A percentile compares a stretch with the other conserved stretches of the same genome.
phyloP scores from a whole-genome alignment of 345 rosid genomes.

The Gossypium ekmanianum region DNA sequence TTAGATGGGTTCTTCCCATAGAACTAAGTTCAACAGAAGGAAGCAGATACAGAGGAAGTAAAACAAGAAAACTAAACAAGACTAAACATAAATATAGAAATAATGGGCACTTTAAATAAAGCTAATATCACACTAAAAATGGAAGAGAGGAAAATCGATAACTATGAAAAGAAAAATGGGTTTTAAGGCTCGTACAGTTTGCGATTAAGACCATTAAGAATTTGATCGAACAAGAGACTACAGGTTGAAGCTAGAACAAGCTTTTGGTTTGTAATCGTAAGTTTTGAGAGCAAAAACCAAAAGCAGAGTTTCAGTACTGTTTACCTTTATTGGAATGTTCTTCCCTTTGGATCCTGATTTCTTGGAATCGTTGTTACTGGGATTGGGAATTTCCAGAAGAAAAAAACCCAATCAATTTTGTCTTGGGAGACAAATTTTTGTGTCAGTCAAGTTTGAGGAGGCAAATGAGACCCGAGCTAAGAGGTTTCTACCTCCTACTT shows the following conservation, averaged over 20 bases:
- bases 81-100: neutral
- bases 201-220: no score
- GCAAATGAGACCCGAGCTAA: neutral
- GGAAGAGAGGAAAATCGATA: neutral
- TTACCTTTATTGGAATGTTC: neutral
- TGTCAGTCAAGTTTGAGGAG: neutral
- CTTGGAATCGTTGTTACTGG: neutral
- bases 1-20: no score
- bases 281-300: neutral
- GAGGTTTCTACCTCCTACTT: no score
- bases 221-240: no score
- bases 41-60: neutral
- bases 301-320: neutral
- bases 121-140: slow-evolving; percentile 4
- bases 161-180: neutral
- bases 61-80: neutral
- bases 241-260: neutral
- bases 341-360: neutral
- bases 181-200: neutral
- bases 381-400: neutral
- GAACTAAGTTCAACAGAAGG: neutral
- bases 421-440: neutral
- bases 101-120: slow-evolving; percentile 4
- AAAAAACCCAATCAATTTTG: neutral
- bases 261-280: slow-evolving; percentile 14